Base-by-base conservation (phyloP, 2,329 filamentous ascomycete genomes). In the Chaetomium sp. region DNA sequence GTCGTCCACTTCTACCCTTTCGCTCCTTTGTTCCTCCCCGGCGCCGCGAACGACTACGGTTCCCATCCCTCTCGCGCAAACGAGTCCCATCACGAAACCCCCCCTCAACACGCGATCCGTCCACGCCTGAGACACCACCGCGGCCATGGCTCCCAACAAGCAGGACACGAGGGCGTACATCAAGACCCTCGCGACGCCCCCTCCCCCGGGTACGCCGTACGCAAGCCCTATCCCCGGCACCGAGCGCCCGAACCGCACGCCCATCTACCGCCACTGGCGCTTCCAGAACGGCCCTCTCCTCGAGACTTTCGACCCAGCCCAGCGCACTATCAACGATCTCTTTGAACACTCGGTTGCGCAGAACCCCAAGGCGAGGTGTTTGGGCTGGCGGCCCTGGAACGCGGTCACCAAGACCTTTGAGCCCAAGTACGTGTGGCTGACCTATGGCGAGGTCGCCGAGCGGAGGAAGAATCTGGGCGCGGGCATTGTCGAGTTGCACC, bases 401-500 rank as follows among this genome's bases (percentile, higher is more conserved):
- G 72, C 87, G 3, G 74, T 72, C 40, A 89, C 84, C 49, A 86
- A 91, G 74, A 79, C 80, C 1, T 96, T 82, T 72, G 79, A 81
- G 60, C 84, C 86, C 56, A 82, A 82, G 62, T 99, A 88, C 69
- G 79, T 85, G 57, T 97, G 91, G 91, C 74, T 91, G 64, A 88
- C 86, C 57, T 97, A 95, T 67, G 79, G 78, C 65, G 84, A 94
- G 58, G 80, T 92, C n/a, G 85, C 87, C 58, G 79, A 82, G 73
- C 82, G 91, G 68, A 84, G 89, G 67, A 87, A 86, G 68, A 89
- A 94, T 70, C 81, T 96, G 63, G 94, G 94, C 61, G 87, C 86
- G 41, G 94, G 92, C 56, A 72, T 97, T 48, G 85, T 91, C 41
- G 87, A 94, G 71, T 74, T 97, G 62, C 89, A 95, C 71, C 80